Percentiles rank a stretch among this genome's conserved stretches.
Conservation (phyloP, 31 red algal genomes). For the Pterothamnion heteromorphum region DNA sequence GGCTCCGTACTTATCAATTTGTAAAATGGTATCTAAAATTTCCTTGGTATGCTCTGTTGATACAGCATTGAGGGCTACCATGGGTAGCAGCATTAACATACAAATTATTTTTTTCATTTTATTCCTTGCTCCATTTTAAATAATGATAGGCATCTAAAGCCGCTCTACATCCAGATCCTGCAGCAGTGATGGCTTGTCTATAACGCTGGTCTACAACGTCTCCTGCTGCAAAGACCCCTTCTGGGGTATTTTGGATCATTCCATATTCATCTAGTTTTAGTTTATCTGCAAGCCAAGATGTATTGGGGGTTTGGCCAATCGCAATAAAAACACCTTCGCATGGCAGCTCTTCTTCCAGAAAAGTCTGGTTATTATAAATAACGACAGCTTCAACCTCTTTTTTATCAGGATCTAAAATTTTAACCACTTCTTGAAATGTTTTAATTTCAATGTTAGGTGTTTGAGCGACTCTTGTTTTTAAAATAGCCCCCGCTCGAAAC, state of each 20-base stretch:
- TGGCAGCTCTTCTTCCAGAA: constrained; percentile 22
- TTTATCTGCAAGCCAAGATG: constrained; percentile 57
- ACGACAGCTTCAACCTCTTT: constrained; percentile 23
- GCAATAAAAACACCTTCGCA: constrained; percentile 80
- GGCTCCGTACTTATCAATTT: too few species aligned
- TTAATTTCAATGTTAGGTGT: constrained; percentile 67
- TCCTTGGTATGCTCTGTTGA: too few species aligned
- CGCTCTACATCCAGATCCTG: constrained; percentile 87
- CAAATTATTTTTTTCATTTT: background rate
- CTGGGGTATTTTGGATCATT: constrained; percentile 67
- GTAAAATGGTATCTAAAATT: too few species aligned
- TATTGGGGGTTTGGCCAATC: constrained; percentile 86
- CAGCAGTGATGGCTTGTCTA: constrained; percentile 86
- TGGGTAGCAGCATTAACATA: too few species aligned
- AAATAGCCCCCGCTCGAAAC: constrained; percentile 72
- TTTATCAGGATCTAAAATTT: constrained; percentile 41
- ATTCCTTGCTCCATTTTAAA: constrained; percentile 20
- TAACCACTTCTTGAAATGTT: constrained; percentile 63
- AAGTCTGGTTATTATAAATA: constrained; percentile 4
- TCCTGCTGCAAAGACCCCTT: constrained; percentile 85
- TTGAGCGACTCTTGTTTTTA: constrained; percentile 61
- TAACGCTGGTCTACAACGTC: constrained; percentile 82
- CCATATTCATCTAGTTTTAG: constrained; percentile 46
- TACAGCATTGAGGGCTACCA: too few species aligned
- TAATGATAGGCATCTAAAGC: constrained; percentile 80